Evolutionary conservation across 208 protist genomes (phyloP).

Genomic region (Crithidia thermophila): DNA sequence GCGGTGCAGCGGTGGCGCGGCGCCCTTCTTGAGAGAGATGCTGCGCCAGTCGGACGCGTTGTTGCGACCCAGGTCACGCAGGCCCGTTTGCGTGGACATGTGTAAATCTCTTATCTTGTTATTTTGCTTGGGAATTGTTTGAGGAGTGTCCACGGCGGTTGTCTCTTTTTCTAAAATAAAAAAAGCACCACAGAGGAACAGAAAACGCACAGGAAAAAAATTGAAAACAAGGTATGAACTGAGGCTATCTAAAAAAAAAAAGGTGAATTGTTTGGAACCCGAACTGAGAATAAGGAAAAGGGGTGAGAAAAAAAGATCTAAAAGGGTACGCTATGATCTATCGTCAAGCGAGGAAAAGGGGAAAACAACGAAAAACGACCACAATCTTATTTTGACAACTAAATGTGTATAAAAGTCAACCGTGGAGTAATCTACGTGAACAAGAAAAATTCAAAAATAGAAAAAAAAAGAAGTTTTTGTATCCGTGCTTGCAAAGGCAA

Average conservation of each 20-base stretch:
- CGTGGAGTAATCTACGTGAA: not conserved
- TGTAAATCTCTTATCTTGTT: too few species aligned
- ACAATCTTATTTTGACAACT: not conserved
- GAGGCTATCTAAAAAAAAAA: not conserved
- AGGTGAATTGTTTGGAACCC: too few species aligned
- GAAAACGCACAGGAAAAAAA: not conserved
- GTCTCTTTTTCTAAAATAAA: too few species aligned
- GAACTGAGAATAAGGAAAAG: conserved; percentile 1
- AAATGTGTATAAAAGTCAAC: conserved; percentile 8
- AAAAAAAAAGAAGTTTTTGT: conserved; percentile 8
- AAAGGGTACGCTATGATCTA: conserved; percentile 2
- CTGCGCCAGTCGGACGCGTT: conserved; percentile 3
- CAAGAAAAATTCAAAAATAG: conserved; percentile 4
- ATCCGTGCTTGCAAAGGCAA: not conserved
- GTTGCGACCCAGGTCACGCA: conserved; percentile 18
- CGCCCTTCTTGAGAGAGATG: conserved; percentile 18
- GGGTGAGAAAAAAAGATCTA: not conserved
- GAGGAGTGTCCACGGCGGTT: too few species aligned
- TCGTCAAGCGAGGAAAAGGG: not conserved
- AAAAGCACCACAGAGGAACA: not conserved
- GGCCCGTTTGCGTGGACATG: conserved; percentile 14
- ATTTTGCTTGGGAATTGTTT: not conserved
- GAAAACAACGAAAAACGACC: not conserved
- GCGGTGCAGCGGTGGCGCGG: conserved; percentile 11
- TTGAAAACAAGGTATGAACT: not conserved